A percentile compares a stretch with the other conserved stretches of the same genome.
These are phyloP conservation scores for Crepidotus variabilis DNA, from an alignment of 768 basidiomycete species.

Conservation along the genomic window DNA sequence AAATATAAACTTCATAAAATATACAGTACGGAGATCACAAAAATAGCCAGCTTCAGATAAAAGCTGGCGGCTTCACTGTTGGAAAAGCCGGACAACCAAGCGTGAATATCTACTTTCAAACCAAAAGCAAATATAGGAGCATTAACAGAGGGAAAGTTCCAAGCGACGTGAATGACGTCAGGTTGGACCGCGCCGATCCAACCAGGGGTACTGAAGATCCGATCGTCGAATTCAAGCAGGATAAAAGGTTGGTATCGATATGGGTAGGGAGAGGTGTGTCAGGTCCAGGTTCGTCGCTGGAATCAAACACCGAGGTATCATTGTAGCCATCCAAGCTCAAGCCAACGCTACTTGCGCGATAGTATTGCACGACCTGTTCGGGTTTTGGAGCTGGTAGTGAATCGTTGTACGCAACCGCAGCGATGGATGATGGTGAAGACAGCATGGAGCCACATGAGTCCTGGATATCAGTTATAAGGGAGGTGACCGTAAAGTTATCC, in stretches of 20 bases:
- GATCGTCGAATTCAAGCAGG: conserved; percentile 18
- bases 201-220: conserved; percentile 14
- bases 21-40: too few relatives aligned
- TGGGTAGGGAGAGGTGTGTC: conserved; percentile 11
- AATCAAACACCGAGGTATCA: conserved; percentile 43
- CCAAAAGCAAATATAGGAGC: not conserved
- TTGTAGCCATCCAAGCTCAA: conserved; percentile 62
- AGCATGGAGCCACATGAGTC: conserved; percentile 8
- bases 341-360: conserved; percentile 55
- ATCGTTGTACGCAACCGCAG: conserved; percentile 22
- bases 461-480: conserved; percentile 33
- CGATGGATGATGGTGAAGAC: conserved; percentile 6
- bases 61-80: too few relatives aligned
- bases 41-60: too few relatives aligned
- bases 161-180: not conserved
- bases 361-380: conserved; percentile 56
- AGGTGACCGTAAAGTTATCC: conserved; percentile 38
- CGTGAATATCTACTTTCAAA: too few relatives aligned
- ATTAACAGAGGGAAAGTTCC: not conserved
- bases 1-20: too few relatives aligned
- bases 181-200: conserved; percentile 6
- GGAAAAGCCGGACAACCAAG: too few relatives aligned
- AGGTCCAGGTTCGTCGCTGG: conserved; percentile 8
- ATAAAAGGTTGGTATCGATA: conserved; percentile 10
- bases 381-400: conserved; percentile 31